These are phyloP conservation scores for Sphaerobolus stellatus DNA, from an alignment of 1,284 basidiomycete genomes.

Conservation along the genomic window DNA sequence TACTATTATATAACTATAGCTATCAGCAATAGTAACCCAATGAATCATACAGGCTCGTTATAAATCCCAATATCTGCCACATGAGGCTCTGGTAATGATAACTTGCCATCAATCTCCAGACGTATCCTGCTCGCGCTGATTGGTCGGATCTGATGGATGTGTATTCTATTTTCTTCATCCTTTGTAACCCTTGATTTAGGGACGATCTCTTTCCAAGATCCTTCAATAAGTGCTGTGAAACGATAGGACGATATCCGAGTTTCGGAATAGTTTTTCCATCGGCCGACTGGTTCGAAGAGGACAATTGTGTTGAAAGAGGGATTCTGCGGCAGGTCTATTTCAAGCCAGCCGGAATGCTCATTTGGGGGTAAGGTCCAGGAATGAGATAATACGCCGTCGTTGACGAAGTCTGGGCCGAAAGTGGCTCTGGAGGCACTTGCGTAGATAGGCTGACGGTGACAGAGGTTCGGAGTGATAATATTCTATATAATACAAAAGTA, in stretches of 20 bases:
- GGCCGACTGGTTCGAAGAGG: slow-evolving; percentile 11
- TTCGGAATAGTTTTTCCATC: slow-evolving; percentile 8
- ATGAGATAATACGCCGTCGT: slow-evolving; percentile 8
- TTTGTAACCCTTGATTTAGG: background rate
- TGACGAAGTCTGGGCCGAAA: slow-evolving; percentile 13
- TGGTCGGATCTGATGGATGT: background rate
- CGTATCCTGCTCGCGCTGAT: slow-evolving; percentile 7
- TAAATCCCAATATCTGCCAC: slow-evolving; percentile 8
- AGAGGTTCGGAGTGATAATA: slow-evolving; percentile 11
- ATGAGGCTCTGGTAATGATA: slow-evolving; percentile 7
- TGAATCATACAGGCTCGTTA: no score
- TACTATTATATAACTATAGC: no score
- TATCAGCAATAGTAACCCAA: no score
- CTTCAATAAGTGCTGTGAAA: slow-evolving; percentile 2
- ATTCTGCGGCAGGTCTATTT: slow-evolving; percentile 7
- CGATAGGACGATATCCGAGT: slow-evolving; percentile 8
- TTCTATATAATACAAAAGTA: background rate
- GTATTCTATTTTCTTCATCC: background rate
- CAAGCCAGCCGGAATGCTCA: slow-evolving; percentile 14
- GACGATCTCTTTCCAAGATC: background rate
- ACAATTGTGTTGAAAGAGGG: slow-evolving; percentile 11
- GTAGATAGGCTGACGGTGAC: slow-evolving; percentile 7
- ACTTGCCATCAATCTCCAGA: slow-evolving; percentile 7
- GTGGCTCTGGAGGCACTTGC: slow-evolving; percentile 7
- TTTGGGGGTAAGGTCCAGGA: slow-evolving; percentile 8